Evolutionary conservation across 169 alveolate species (phyloP).

Genomic region (Sarcocystis neurona): DNA sequence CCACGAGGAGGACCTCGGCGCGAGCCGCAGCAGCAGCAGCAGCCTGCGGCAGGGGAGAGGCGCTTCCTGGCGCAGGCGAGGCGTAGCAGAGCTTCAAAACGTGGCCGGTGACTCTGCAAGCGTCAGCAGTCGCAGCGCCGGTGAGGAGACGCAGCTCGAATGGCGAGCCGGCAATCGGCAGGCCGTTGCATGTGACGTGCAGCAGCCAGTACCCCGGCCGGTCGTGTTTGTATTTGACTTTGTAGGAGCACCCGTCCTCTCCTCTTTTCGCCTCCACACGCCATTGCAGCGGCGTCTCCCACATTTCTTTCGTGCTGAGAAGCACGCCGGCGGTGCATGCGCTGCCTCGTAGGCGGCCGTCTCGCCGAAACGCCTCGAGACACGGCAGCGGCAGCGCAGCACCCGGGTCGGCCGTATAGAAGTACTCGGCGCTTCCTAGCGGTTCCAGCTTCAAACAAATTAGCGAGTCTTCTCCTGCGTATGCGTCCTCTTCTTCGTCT

Average conservation of each 20-base stretch:
- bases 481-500: background rate
- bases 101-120: conserved; percentile 68
- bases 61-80: conserved; percentile 64
- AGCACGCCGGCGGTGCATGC: conserved; percentile 30
- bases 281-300: conserved; percentile 9
- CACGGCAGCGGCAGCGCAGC: background rate
- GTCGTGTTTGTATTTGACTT: conserved; percentile 45
- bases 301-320: conserved; percentile 12
- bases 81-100: conserved; percentile 67
- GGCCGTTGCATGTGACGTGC: conserved; percentile 69
- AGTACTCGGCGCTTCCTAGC: conserved; percentile 15
- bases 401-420: background rate
- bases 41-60: background rate
- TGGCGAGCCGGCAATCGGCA: conserved; percentile 75
- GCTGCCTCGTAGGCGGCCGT: background rate
- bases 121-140: conserved; percentile 65
- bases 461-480: background rate
- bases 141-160: conserved; percentile 64
- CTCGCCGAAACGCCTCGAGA: background rate
- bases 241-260: background rate
- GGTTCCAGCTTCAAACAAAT: conserved; percentile 27
- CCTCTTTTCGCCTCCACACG: background rate
- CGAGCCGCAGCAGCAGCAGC: background rate
- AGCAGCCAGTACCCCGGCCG: conserved; percentile 64
- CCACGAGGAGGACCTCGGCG: background rate